Evolutionary conservation across 2,329 filamentous ascomycete species (phyloP).

Genomic region (Fusarium sacchari): DNA sequence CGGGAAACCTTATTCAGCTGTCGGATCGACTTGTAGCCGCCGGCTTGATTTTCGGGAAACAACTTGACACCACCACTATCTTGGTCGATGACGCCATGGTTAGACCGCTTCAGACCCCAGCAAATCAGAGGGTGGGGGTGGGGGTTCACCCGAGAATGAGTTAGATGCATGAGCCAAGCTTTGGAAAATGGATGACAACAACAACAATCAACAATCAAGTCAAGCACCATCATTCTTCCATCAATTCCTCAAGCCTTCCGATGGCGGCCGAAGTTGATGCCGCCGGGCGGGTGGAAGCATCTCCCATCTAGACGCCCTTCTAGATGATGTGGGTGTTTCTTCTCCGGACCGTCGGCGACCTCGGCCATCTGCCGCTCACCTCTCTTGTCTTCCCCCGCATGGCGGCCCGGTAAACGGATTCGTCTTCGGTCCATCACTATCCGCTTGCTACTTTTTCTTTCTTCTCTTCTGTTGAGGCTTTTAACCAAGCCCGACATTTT

Average conservation of each 20-base stretch:
- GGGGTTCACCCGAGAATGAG: constrained; percentile 31
- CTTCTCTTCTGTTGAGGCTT: constrained; percentile 14
- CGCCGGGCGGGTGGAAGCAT: constrained; percentile 30
- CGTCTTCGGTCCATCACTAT: constrained; percentile 14
- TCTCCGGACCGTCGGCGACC: constrained; percentile 22
- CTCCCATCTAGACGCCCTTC: constrained; percentile 1
- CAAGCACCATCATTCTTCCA: constrained; percentile 7
- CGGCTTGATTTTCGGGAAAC: constrained; percentile 22
- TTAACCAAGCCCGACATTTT: constrained; percentile 15
- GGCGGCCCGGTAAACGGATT: constrained; percentile 13
- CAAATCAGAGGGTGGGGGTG: constrained; percentile 29
- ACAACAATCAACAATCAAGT: constrained; percentile 28
- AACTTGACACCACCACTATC: constrained; percentile 14
- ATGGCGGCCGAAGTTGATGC: constrained; percentile 21
- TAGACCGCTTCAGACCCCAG: constrained; percentile 15
- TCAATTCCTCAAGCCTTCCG: constrained; percentile 23
- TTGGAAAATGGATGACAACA: constrained; percentile 29
- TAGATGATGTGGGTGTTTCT: constrained; percentile 11
- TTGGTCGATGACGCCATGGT: constrained; percentile 36
- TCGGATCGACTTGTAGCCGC: constrained; percentile 25
- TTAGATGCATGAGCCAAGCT: constrained; percentile 21
- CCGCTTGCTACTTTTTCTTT: constrained; percentile 4
- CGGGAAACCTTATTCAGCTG: constrained; percentile 18
- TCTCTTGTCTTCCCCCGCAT: constrained; percentile 24
- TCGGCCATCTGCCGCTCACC: constrained; percentile 13